Base-by-base conservation (phyloP, 352 stramenopile genomes). In the Blastocystis sp. region DNA sequence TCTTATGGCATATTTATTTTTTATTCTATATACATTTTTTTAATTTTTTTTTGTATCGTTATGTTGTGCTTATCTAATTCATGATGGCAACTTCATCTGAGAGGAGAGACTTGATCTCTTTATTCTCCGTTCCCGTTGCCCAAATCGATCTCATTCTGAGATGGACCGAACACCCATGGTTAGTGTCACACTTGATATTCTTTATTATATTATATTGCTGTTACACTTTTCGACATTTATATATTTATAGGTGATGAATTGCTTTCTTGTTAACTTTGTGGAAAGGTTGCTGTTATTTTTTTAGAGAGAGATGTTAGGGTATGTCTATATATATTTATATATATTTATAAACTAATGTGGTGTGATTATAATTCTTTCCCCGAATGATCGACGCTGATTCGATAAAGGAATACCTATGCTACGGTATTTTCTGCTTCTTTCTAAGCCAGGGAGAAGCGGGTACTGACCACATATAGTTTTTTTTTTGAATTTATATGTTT, bases 121-220 rank as follows among this genome's bases (percentile, higher is more conserved):
- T 19, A 27, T 49, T 13, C 24, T 59, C n/a, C 49, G 49, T 59
- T 59, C 49, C 49, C 36, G 49, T 59, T 59, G 49, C 49, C 49
- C 33, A 59, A 59, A 59, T 59, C 43, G 49, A 59, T 18, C 16
- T 49, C 18, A 10, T n/a, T 13, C 2, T 23, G 18, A 54, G 49
- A 36, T 34, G 31, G 46, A 16, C 49, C 30, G n/a, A 48, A 31
- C 23, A 31, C 24, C 44, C 44, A 27, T 23, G 35, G 32, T 49
- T 23, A 40, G 19, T 9, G 36, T 39, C 36, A 59, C 46, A 49
- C 24, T 49, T 40, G 49, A 36, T 59, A 52, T 49, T 21, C 6
- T 5, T 59, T 34, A 49, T 21, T 59, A 59, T 36, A 27, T 39
- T 39, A n/a, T 39, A n/a, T n/a, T 18, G 27, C 18, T 4, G 4